phyloP scores from a whole-genome alignment of 257 asterid genomes.

The Gardenia jasminoides region DNA sequence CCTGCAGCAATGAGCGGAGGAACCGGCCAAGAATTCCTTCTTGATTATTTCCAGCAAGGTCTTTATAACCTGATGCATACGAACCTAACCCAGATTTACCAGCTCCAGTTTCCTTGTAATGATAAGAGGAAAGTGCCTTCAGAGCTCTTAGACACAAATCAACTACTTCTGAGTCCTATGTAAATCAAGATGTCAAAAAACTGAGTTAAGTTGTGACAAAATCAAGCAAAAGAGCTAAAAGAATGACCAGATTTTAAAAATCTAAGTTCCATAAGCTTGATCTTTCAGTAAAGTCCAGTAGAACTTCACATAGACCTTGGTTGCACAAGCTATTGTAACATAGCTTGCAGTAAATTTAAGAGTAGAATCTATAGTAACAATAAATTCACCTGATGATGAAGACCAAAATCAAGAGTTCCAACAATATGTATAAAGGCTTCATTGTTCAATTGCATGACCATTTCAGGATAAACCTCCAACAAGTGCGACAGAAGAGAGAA shows the following conservation, averaged over 20 bases:
- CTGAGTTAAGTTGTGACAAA: neutral
- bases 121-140: constrained; percentile 85
- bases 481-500: constrained; percentile 82
- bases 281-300: neutral
- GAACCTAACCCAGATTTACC: constrained; percentile 87
- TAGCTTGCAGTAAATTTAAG: neutral
- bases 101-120: constrained; percentile 68
- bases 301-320: neutral
- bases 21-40: constrained; percentile 80
- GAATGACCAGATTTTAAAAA: neutral
- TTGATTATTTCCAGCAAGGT: constrained; percentile 62
- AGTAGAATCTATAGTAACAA: neutral
- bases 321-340: neutral
- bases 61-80: constrained; percentile 63
- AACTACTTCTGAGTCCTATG: constrained; percentile 72
- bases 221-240: neutral
- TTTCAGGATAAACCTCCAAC: constrained; percentile 97
- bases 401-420: constrained; percentile 83
- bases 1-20: constrained; percentile 73
- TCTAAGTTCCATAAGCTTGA: neutral
- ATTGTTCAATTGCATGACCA: constrained; percentile 54
- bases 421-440: constrained; percentile 72
- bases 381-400: constrained; percentile 72
- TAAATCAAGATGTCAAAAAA: constrained; percentile 21
- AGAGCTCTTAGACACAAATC: constrained; percentile 79